Evolutionary conservation across 139 green algal genomes (phyloP).

Genomic region (Closterium sp.): DNA sequence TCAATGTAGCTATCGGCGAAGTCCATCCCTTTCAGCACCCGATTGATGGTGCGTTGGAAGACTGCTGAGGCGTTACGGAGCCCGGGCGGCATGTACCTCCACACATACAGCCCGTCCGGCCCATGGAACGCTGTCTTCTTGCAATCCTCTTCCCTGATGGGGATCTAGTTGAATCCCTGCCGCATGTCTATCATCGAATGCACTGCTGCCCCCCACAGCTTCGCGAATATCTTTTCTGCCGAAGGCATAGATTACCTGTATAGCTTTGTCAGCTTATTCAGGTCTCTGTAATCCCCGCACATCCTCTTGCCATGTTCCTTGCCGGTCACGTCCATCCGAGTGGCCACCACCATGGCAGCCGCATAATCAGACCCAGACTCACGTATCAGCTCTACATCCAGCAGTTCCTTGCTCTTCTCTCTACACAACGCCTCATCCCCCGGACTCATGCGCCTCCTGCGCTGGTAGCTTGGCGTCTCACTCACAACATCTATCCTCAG

Average conservation of each 20-base stretch:
- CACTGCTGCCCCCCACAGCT: background rate
- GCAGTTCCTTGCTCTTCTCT: background rate
- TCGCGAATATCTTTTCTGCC: constrained; percentile 24
- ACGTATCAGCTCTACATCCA: background rate
- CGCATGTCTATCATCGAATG: background rate
- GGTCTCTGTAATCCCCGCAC: constrained; percentile 17
- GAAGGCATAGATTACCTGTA: constrained; percentile 19
- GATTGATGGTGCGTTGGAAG: background rate
- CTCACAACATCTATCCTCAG: too few relatives aligned
- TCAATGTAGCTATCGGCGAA: background rate
- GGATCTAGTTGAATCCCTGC: constrained; percentile 5
- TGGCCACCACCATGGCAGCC: background rate
- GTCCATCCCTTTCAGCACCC: background rate
- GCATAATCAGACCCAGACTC: background rate
- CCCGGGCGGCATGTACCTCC: background rate
- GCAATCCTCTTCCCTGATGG: background rate
- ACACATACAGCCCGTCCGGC: background rate
- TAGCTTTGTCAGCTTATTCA: background rate
- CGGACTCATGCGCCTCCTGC: too few relatives aligned
- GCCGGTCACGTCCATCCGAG: background rate
- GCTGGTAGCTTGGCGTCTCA: too few relatives aligned
- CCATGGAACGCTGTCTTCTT: background rate
- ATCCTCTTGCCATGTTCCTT: background rate
- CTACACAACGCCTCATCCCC: too few relatives aligned
- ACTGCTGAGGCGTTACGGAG: background rate